Evolutionary conservation across 129 eudicot genomes (phyloP).

Genomic region (Kitagawia praeruptora): DNA sequence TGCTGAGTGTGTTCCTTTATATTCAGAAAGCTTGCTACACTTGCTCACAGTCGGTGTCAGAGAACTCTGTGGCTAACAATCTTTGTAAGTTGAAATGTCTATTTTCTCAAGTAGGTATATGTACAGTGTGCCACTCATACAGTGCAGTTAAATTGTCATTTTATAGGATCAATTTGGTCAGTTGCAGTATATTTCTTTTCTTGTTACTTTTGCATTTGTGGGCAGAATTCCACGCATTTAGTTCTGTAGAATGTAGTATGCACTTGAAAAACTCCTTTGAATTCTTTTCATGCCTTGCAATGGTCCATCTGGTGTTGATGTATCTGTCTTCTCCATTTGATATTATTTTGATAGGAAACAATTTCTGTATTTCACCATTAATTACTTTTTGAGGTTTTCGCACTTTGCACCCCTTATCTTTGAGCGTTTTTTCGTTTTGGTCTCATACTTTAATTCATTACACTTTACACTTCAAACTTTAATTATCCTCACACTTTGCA

Average conservation of each 20-base stretch:
- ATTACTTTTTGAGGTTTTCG: too few relatives aligned
- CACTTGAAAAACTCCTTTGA: not conserved
- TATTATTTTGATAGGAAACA: not conserved
- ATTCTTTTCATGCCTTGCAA: not conserved
- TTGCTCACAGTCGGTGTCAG: constrained; percentile 71
- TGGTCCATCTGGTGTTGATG: not conserved
- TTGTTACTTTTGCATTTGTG: not conserved
- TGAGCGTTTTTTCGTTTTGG: too few relatives aligned
- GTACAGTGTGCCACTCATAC: not conserved
- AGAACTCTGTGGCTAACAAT: constrained; percentile 62
- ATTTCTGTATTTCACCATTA: not conserved
- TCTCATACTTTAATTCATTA: too few relatives aligned
- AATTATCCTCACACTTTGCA: too few relatives aligned
- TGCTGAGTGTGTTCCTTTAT: constrained; percentile 6
- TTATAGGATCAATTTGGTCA: not conserved
- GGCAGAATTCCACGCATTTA: not conserved
- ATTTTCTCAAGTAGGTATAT: not conserved
- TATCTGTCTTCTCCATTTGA: not conserved
- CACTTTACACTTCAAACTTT: too few relatives aligned
- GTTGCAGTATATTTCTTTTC: not conserved
- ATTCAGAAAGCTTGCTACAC: constrained; percentile 80
- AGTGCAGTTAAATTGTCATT: not conserved
- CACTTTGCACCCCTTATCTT: too few relatives aligned
- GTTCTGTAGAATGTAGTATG: not conserved
- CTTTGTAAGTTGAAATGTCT: constrained; percentile 51